A percentile compares a stretch with the other conserved stretches of the same genome.
These are phyloP conservation scores for Colletotrichum karsti DNA, from an alignment of 2,329 filamentous ascomycete genomes.

Conservation along the genomic window DNA sequence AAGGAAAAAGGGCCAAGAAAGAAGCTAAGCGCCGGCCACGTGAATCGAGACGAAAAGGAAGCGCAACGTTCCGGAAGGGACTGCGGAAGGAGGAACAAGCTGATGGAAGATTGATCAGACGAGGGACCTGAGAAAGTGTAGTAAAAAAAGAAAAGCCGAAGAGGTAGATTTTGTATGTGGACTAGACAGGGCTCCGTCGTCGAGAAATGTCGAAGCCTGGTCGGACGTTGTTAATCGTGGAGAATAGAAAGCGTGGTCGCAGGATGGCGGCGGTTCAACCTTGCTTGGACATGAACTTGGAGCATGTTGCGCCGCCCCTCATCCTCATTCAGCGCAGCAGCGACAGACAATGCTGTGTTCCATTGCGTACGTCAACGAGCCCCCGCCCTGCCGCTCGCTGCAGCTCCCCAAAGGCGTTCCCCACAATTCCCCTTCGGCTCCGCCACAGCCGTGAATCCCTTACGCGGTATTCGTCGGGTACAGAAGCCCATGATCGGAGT, in stretches of 20 bases:
- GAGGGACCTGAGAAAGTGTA: not conserved
- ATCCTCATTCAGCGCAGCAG: not conserved
- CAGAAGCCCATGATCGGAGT: not conserved
- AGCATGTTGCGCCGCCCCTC: not conserved
- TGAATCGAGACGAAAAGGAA: not conserved
- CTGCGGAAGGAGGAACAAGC: not conserved
- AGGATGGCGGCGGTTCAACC: not conserved
- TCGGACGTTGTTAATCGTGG: not conserved
- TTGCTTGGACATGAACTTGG: not conserved
- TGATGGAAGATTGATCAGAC: not conserved
- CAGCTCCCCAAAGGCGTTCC: not conserved
- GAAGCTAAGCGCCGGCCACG: not conserved
- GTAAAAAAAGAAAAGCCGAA: not conserved
- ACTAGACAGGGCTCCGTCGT: not conserved
- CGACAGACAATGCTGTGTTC: not conserved
- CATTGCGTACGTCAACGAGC: constrained; percentile 15
- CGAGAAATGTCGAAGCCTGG: not conserved
- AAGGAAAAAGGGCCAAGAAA: not conserved
- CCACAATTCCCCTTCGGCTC: constrained; percentile 11
- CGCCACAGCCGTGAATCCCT: constrained; percentile 21
- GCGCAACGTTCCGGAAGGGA: not conserved
- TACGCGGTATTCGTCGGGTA: no score
- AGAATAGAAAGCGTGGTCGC: not conserved
- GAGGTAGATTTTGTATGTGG: not conserved
- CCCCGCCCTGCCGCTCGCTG: not conserved